phyloP scores from a whole-genome alignment of 2,329 filamentous ascomycete genomes.

The Mariannaea elegans region DNA sequence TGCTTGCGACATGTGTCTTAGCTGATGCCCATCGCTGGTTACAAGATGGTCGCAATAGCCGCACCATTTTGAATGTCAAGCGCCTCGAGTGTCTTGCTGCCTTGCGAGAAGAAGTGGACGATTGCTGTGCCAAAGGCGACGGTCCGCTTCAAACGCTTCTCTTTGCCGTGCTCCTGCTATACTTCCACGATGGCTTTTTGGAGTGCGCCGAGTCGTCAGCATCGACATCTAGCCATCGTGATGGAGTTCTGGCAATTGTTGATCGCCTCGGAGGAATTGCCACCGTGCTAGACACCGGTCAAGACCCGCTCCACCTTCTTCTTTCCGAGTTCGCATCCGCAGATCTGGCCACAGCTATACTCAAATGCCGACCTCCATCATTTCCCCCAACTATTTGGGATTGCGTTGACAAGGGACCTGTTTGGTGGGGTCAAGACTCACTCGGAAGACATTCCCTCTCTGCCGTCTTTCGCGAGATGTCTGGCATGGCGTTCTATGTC shows the following conservation, averaged over 20 bases:
- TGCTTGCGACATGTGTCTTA: slow-evolving; percentile 44
- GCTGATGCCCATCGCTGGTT: slow-evolving; percentile 45
- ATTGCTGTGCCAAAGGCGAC: slow-evolving; percentile 43
- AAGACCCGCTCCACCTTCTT: slow-evolving; percentile 48
- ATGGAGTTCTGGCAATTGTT: slow-evolving; percentile 49
- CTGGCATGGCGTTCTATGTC: slow-evolving; percentile 42
- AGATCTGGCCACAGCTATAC: slow-evolving; percentile 52
- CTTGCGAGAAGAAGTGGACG: slow-evolving; percentile 44
- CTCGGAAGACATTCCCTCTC: slow-evolving; percentile 47
- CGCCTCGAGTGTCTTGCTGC: slow-evolving; percentile 44
- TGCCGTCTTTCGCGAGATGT: slow-evolving; percentile 45
- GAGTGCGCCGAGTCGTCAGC: slow-evolving; percentile 43
- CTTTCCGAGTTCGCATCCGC: slow-evolving; percentile 54
- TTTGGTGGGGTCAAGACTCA: slow-evolving; percentile 54
- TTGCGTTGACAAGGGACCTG: slow-evolving; percentile 48
- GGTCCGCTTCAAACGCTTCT: slow-evolving; percentile 45
- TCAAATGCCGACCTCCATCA: slow-evolving; percentile 49
- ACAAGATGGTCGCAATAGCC: slow-evolving; percentile 42
- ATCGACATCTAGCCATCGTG: slow-evolving; percentile 47
- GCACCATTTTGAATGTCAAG: slow-evolving; percentile 36
- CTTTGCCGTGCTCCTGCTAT: slow-evolving; percentile 53
- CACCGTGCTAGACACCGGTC: slow-evolving; percentile 32
- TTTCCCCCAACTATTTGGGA: slow-evolving; percentile 50
- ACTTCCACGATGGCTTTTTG: slow-evolving; percentile 52
- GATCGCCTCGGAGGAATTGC: slow-evolving; percentile 43